Conservation (phyloP, 441 rosid species). For the Pelargonium citronellum region DNA sequence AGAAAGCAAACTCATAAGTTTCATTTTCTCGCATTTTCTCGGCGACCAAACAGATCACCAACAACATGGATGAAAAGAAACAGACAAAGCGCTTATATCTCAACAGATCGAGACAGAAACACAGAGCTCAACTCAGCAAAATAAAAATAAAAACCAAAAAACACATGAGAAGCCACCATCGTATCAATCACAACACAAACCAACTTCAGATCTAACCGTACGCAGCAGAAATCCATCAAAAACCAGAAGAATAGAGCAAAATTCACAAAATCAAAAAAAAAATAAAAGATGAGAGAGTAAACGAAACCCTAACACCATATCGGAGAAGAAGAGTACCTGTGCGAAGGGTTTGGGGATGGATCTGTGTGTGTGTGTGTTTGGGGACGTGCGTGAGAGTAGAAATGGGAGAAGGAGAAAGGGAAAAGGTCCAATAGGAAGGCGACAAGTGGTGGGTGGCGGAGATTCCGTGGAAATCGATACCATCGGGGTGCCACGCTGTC, state of each 20-base stretch:
- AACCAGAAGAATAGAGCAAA: too few species aligned
- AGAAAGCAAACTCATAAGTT: too few species aligned
- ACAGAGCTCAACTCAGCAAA: not conserved
- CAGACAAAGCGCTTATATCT: conserved; percentile 4
- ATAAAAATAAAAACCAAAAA: not conserved
- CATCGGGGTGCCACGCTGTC: conserved; percentile 24
- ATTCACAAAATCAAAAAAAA: too few species aligned
- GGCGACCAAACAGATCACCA: conserved; percentile 18
- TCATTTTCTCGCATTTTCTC: not conserved
- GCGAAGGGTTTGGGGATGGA: not conserved
- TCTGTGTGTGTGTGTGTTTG: not conserved
- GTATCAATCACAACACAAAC: not conserved
- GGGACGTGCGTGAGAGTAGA: not conserved
- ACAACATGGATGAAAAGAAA: not conserved
- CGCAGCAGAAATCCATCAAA: not conserved
- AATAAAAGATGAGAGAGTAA: too few species aligned
- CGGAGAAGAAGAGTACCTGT: not conserved
- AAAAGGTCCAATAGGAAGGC: conserved; percentile 24
- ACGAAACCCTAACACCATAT: not conserved
- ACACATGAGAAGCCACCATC: not conserved
- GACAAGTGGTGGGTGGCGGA: conserved; percentile 32
- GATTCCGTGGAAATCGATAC: conserved; percentile 23
- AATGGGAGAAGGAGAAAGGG: not conserved
- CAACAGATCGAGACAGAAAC: conserved; percentile 25
- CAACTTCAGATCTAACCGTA: not conserved